Evolutionary conservation across 2,329 filamentous ascomycete genomes (phyloP), one percentile per base, ranked within the genome.

Genomic region (Atkinsonella hypoxylon): DNA sequence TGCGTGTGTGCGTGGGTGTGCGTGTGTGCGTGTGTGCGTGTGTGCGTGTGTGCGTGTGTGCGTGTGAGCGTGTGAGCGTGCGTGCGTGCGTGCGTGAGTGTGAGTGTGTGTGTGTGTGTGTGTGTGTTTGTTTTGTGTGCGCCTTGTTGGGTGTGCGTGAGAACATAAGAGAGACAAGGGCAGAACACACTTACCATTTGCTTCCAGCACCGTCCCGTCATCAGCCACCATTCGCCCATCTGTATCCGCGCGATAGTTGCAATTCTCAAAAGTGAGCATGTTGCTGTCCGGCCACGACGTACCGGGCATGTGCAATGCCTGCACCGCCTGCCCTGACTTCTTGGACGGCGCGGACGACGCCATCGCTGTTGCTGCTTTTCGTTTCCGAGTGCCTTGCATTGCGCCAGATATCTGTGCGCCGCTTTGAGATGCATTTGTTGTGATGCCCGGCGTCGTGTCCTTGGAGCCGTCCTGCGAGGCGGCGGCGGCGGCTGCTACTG

Each of bases 201-300:
- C 75, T 58, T 80, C 78, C 60, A 96, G 74, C 50, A 83, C 77
- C 43, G 89, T 93, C 57, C 93, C 93, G 70, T 97, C 89, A 65
- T 98, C 93, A 54, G 93, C 88, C 59, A 85, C 78, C 64, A 98
- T 76, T 63, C 84, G 83, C 51, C 87, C 87, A 59, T 90, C 77
- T 61, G 42, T 47, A 40, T 85, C 83, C 52, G 90, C 76, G 52
- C 76, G 77, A 47, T 78, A 79, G 52, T 81, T 79, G 61, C 78
- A 81, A 54, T 81, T 81, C 55, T 88, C 83, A 68, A 97, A 97
- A 42, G 80, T 89, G 71, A 96, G 79, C 82, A 97, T 84, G 67
- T 94, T 96, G 48, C 87, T 85, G 61, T 89, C 82, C 55, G 79
- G 74, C 62, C 63, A 64, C 20, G 61, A 57, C 54, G 72, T 67